phyloP scores from a whole-genome alignment of 176 grass and related monocot genomes.

The Juncus inflexus region DNA sequence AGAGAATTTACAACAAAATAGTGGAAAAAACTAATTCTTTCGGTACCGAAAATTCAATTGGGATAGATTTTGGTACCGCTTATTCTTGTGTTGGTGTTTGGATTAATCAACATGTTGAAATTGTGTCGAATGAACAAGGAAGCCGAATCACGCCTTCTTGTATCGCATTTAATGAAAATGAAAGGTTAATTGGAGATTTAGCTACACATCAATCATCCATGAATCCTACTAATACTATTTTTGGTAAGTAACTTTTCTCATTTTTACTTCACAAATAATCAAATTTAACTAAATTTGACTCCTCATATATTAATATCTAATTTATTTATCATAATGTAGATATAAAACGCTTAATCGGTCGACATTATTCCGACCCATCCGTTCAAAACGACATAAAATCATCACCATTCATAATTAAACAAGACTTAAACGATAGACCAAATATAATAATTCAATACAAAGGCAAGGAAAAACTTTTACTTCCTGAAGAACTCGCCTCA shows the following conservation, averaged over 20 bases:
- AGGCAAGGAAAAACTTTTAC: slow-evolving; percentile 18
- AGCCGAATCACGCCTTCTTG: slow-evolving; percentile 26
- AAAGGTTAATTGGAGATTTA: slow-evolving; percentile 13
- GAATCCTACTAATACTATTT: slow-evolving; percentile 26
- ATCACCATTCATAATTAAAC: not conserved
- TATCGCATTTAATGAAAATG: slow-evolving; percentile 24
- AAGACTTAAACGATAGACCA: slow-evolving; percentile 16
- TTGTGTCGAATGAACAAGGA: slow-evolving; percentile 19
- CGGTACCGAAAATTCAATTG: slow-evolving; percentile 4
- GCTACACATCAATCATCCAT: slow-evolving; percentile 21
- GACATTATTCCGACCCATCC: slow-evolving; percentile 17
- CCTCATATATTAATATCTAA: not conserved
- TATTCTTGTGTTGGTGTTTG: slow-evolving; percentile 21
- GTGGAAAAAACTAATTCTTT: not conserved
- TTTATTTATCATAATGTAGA: not conserved
- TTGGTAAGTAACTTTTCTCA: not conserved
- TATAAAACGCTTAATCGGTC: slow-evolving; percentile 25
- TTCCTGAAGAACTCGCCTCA: slow-evolving; percentile 17
- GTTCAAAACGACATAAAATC: slow-evolving; percentile 6
- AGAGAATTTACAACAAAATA: slow-evolving; percentile 14
- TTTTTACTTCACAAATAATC: slow-evolving; percentile 3
- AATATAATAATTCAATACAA: slow-evolving; percentile 17
- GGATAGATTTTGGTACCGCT: slow-evolving; percentile 25
- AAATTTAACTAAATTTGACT: too few relatives aligned
- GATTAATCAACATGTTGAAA: slow-evolving; percentile 20